Percentiles rank a stretch among this genome's conserved stretches.
Evolutionary conservation across 768 basidiomycete species (phyloP).

Genomic region (Psilocybe azurescens): DNA sequence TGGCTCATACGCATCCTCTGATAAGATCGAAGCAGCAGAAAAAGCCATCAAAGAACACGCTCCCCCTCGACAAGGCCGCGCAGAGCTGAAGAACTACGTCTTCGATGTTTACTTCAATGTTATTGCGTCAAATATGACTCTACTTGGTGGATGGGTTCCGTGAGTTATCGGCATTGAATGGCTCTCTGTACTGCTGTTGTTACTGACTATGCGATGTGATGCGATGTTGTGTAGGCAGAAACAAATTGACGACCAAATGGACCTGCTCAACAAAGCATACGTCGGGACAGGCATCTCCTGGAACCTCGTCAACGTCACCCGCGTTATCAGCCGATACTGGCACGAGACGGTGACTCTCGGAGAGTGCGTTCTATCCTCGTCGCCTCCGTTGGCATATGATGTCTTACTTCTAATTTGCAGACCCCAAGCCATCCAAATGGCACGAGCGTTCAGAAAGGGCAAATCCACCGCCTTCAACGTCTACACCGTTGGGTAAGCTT

Average conservation of each 20-base stretch:
- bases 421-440: slow-evolving; percentile 32
- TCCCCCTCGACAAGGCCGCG: neutral
- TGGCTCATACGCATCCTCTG: neutral
- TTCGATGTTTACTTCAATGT: slow-evolving; percentile 21
- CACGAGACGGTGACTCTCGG: slow-evolving; percentile 14
- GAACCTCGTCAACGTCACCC: slow-evolving; percentile 29
- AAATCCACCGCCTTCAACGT: slow-evolving; percentile 38
- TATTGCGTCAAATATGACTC: slow-evolving; percentile 20
- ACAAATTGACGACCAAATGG: slow-evolving; percentile 36
- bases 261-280: slow-evolving; percentile 38
- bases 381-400: neutral
- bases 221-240: slow-evolving; percentile 12
- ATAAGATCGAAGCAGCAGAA: neutral
- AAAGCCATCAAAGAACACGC: neutral
- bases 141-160: slow-evolving; percentile 26
- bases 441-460: slow-evolving; percentile 33
- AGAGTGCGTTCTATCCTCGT: slow-evolving; percentile 28
- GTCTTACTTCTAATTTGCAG: neutral
- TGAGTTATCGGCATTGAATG: slow-evolving; percentile 6
- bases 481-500: slow-evolving; percentile 39
- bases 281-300: slow-evolving; percentile 35
- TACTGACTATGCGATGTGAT: no score
- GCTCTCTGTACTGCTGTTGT: neutral
- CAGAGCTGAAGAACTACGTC: neutral
- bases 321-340: slow-evolving; percentile 39